Base-by-base conservation (phyloP, 1,139 yeast genomes). In the Yamadazyma kanchanaburiensis region DNA sequence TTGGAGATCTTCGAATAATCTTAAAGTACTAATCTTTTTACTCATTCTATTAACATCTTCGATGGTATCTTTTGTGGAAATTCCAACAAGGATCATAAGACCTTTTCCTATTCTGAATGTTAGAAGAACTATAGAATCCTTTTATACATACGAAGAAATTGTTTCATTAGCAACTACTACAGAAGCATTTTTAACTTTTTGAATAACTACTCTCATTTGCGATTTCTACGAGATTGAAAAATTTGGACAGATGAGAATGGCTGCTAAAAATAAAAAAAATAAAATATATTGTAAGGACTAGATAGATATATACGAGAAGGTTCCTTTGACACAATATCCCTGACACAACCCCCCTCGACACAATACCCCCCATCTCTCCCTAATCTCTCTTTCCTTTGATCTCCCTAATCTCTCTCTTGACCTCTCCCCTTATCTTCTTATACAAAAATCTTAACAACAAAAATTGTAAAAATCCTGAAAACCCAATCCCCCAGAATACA, bases 171-270 rank as follows among this genome's bases (percentile, higher is more conserved):
- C 86, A 0, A 91, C 97, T 0, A 85, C 74, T 1, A 89, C 97
- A 0, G 95, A 81, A 0, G 96, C 96, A 31, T 71, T 70, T 42
- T 82, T 85, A 12, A 88, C 96, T 47, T 84, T 77, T 49, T 89
- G 98, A 22, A 89, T 74, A 3, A 89, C 95, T 2, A 89, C 85
- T 54, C 80, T 80, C 98, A 89, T 89, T n/a, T n/a, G n/a, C n/a
- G n/a, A n/a, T n/a, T n/a, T n/a, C n/a, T n/a, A n/a, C 9, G 2
- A 12, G 15, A 4, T n/a, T n/a, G n/a, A n/a, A n/a, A 7, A 20
- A 21, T 10, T 21, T 21, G 6, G 10, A 11, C 6, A 11, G 20
- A 18, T 18, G 9, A 8, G 9, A 7, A 18, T 7, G 7, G 9
- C 20, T 8, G 7, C 20, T 10, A 18, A 18, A 18, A 18, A 8